Evolutionary conservation across 2,329 filamentous ascomycete genomes (phyloP).

Genomic region (Zymoseptoria passerinii): DNA sequence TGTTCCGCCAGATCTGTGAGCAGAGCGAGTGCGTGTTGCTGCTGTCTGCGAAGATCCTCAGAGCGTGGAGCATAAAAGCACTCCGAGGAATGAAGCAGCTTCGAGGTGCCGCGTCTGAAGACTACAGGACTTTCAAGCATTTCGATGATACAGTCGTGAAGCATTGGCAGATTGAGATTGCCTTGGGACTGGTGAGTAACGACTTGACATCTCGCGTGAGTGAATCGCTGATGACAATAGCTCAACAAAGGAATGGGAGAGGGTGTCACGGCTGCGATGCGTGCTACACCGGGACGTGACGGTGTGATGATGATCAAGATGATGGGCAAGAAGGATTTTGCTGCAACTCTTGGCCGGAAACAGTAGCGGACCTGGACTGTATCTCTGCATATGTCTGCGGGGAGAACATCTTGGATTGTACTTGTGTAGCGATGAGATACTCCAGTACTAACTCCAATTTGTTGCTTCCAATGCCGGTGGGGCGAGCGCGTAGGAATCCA

Average conservation of each 20-base stretch:
- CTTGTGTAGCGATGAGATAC: not conserved
- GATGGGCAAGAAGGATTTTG: not conserved
- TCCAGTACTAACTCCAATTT: no score
- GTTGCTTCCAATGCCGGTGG: no score
- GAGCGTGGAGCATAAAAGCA: not conserved
- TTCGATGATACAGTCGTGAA: not conserved
- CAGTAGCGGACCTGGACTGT: not conserved
- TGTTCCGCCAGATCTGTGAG: not conserved
- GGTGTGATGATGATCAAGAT: not conserved
- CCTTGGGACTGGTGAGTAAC: not conserved
- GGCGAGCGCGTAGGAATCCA: no score
- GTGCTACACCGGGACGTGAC: not conserved
- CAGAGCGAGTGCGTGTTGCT: not conserved
- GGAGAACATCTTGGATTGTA: not conserved
- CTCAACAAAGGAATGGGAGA: not conserved
- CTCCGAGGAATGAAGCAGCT: not conserved
- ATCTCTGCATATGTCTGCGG: not conserved
- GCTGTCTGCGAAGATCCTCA: not conserved
- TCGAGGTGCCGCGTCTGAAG: not conserved
- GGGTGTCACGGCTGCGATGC: not conserved
- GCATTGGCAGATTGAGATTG: not conserved
- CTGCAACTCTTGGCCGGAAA: not conserved
- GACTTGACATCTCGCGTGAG: not conserved
- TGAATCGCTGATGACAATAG: not conserved
- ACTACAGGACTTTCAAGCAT: not conserved